phyloP scores from a whole-genome alignment of 176 grass and related monocot genomes.

The Oryza nivara region DNA sequence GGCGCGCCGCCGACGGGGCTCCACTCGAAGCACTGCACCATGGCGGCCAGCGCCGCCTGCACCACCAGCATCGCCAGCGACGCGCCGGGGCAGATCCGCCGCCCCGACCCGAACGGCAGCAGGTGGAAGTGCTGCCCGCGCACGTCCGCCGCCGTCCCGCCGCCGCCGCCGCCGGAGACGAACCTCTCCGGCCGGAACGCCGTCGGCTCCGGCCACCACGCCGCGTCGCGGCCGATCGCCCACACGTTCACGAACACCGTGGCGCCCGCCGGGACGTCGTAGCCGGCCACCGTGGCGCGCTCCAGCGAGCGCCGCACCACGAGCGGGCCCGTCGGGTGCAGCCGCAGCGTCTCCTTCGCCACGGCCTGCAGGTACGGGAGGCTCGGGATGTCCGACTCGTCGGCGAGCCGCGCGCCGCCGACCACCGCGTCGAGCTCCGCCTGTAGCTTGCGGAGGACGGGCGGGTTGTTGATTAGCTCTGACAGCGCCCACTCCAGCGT shows the following conservation, averaged over 20 bases:
- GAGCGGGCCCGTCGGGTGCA: conserved; percentile 63
- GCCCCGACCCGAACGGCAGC: conserved; percentile 70
- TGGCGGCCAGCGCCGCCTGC: conserved; percentile 48
- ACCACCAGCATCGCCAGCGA: conserved; percentile 59
- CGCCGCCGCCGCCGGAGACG: neutral
- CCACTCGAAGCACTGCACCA: conserved; percentile 83
- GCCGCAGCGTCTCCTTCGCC: conserved; percentile 67
- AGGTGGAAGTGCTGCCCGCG: conserved; percentile 76
- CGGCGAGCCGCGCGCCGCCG: conserved; percentile 45
- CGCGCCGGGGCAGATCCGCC: conserved; percentile 67
- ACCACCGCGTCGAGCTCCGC: conserved; percentile 60
- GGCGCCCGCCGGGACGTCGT: conserved; percentile 59
- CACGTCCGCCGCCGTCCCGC: conserved; percentile 40
- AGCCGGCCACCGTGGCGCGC: conserved; percentile 43
- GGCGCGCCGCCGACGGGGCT: conserved; percentile 33
- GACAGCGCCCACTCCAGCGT: conserved; percentile 72
- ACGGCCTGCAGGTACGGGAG: conserved; percentile 73
- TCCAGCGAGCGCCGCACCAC: conserved; percentile 42
- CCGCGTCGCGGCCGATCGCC: conserved; percentile 64
- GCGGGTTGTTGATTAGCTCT: conserved; percentile 70
- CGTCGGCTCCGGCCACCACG: conserved; percentile 46
- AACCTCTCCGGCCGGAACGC: conserved; percentile 73
- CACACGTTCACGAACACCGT: conserved; percentile 64
- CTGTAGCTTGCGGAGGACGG: conserved; percentile 34
- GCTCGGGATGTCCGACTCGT: conserved; percentile 54